phyloP scores from a whole-genome alignment of 352 stramenopile genomes.

The Phytophthora brassicae region DNA sequence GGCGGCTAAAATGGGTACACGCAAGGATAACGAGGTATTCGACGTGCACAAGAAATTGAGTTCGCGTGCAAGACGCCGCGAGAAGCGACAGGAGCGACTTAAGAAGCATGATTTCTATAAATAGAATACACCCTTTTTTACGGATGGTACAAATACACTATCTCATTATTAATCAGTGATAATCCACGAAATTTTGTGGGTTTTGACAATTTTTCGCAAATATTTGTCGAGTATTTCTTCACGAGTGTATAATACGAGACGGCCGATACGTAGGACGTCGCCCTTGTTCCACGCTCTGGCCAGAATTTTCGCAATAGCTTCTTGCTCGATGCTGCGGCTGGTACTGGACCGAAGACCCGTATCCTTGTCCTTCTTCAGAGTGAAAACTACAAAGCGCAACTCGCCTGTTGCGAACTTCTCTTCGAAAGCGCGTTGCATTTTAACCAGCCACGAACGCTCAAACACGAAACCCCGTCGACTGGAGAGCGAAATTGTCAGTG shows the following conservation, averaged over 20 bases:
- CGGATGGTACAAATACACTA: slow-evolving; percentile 9
- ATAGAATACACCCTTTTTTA: slow-evolving; percentile 34
- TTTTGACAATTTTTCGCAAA: slow-evolving; percentile 17
- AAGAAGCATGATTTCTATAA: slow-evolving; percentile 69
- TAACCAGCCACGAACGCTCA: slow-evolving; percentile 31
- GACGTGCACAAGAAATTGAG: slow-evolving; percentile 75
- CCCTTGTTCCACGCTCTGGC: slow-evolving; percentile 31
- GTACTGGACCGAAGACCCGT: slow-evolving; percentile 16
- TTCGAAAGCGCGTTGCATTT: slow-evolving; percentile 27
- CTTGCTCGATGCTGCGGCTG: slow-evolving; percentile 26
- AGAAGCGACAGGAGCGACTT: slow-evolving; percentile 56
- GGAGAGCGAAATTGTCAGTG: slow-evolving; percentile 35
- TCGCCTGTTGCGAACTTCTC: slow-evolving; percentile 11
- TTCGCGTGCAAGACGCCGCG: slow-evolving; percentile 58
- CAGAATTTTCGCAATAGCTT: slow-evolving; percentile 30
- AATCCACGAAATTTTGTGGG: slow-evolving; percentile 24
- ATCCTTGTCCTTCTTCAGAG: slow-evolving; percentile 38
- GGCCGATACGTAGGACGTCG: slow-evolving; percentile 40
- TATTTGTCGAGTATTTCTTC: slow-evolving; percentile 18
- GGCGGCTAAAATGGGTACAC: slow-evolving; percentile 53
- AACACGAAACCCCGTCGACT: slow-evolving; percentile 47
- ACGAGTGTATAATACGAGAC: slow-evolving; percentile 38
- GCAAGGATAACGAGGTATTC: slow-evolving; percentile 36
- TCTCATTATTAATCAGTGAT: too few species aligned
- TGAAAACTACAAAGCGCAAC: slow-evolving; percentile 39